A percentile compares a stretch with the other conserved stretches of the same genome.
Conservation (phyloP, 2,329 filamentous ascomycete species). For the Aspergillus flavus region DNA sequence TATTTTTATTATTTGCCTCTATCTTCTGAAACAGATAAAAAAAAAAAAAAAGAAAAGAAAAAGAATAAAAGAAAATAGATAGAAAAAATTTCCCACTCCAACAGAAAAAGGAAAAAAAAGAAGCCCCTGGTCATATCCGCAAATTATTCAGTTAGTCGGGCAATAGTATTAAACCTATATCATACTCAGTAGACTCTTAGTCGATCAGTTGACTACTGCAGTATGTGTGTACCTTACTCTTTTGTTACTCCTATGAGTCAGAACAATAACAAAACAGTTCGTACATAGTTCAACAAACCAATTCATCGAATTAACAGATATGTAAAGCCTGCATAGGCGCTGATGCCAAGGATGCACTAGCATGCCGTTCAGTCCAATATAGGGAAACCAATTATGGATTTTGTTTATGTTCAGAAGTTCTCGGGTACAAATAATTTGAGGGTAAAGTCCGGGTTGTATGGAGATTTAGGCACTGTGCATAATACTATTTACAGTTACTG, state of each 20-base stretch:
- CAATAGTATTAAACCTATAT: not conserved
- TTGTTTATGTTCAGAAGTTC: not conserved
- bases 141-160: not conserved
- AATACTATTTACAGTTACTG: not conserved
- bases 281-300: not conserved
- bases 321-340: slow-evolving; percentile 1
- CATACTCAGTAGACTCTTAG: not conserved
- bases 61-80: too few relatives aligned
- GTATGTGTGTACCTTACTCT: not conserved
- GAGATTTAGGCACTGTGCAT: not conserved
- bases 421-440: not conserved
- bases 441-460: not conserved
- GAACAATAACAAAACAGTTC: not conserved
- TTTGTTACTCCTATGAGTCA: not conserved
- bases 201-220: not conserved
- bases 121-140: not conserved
- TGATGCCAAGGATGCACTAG: not conserved
- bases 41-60: too few relatives aligned
- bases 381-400: not conserved
- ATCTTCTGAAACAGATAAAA: not conserved
- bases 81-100: too few relatives aligned
- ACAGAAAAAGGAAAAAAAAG: too few relatives aligned
- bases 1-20: not conserved
- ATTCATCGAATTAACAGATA: not conserved
- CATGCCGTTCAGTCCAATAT: not conserved